Conservation (phyloP, 805 yeast species). For the Huiozyma naganishii region DNA sequence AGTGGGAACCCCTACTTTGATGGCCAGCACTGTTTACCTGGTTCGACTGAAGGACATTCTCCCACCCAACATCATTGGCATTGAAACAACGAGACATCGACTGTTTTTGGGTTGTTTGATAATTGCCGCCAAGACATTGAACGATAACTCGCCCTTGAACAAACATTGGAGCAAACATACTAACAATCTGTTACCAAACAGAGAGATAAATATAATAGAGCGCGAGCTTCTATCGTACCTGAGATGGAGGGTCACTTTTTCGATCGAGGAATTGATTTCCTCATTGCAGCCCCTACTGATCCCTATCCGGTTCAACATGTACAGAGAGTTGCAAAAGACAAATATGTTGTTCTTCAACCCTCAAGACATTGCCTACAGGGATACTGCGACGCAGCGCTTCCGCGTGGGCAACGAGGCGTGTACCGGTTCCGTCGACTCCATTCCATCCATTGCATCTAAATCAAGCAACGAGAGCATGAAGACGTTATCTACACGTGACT, state of each 20-base stretch:
- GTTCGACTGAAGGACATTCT: constrained; percentile 64
- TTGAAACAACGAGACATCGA: constrained; percentile 85
- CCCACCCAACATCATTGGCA: constrained; percentile 84
- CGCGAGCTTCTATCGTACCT: constrained; percentile 73
- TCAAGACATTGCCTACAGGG: too few species aligned
- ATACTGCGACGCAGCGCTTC: too few species aligned
- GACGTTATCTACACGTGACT: too few species aligned
- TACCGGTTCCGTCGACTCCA: too few species aligned
- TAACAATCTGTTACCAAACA: constrained; percentile 63
- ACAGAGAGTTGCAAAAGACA: not conserved
- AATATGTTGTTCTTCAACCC: not conserved
- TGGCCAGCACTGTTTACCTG: constrained; percentile 83
- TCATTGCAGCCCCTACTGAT: constrained; percentile 65
- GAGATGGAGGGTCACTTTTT: constrained; percentile 75
- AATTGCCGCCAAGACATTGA: constrained; percentile 83
- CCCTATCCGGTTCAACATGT: constrained; percentile 47
- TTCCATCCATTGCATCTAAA: too few species aligned
- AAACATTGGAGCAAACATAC: constrained; percentile 95
- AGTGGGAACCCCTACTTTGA: constrained; percentile 89
- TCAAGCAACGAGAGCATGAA: too few species aligned
- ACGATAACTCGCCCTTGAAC: constrained; percentile 91
- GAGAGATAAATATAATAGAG: constrained; percentile 86
- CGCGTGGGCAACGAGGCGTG: too few species aligned
- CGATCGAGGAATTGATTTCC: constrained; percentile 55
- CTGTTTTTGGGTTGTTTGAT: constrained; percentile 83